Base-by-base conservation (phyloP, 768 basidiomycete species). In the Tricholoma bakamatsutake region DNA sequence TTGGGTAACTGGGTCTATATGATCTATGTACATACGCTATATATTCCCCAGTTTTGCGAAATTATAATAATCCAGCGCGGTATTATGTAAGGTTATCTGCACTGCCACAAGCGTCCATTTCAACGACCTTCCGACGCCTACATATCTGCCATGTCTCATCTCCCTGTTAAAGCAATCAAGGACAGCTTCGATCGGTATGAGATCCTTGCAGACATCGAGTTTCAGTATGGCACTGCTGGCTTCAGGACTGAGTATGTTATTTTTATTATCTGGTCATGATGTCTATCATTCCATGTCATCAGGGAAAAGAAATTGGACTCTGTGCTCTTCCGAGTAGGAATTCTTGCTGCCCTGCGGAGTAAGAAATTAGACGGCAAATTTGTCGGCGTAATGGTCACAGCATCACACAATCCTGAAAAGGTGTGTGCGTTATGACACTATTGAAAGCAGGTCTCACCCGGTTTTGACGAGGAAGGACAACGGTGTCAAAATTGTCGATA, bases 351-450 rank as follows among this genome's bases (percentile, higher is more conserved):
- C 5, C 77, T 99, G 50, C 76, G 97, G 56, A 98, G 94, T 73
- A 97, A 88, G 76, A 86, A 83, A 59, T 78, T 94, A n/a, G 87
- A 88, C 66, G 93, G 97, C 27, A 88, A 86, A 67, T 87, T 86
- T 24, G 89, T 99, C 63, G 97, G 97, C 13, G 91, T 98, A 18
- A 98, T 99, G 97, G 87, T 99, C 67, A 99, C 97, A 35, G 97
- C 97, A 2, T 96, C 93, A n/a, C 97, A 99, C 72, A 99, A 99
- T 69, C 96, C 97, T n/a, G 95, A 95, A 67, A 80, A 83, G 66
- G 95, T 94, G 64, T 61, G 81, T 66, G 50, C 50, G 40, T 42
- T 42, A 11, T 53, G 13, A 28, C 60, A 53, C 54, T 40, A 53
- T 56, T 31, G 39, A 17, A 40, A 5, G 18, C 8, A 18, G 24